Evolutionary conservation across 805 yeast species (phyloP).

Genomic region (Candida bentonensis): DNA sequence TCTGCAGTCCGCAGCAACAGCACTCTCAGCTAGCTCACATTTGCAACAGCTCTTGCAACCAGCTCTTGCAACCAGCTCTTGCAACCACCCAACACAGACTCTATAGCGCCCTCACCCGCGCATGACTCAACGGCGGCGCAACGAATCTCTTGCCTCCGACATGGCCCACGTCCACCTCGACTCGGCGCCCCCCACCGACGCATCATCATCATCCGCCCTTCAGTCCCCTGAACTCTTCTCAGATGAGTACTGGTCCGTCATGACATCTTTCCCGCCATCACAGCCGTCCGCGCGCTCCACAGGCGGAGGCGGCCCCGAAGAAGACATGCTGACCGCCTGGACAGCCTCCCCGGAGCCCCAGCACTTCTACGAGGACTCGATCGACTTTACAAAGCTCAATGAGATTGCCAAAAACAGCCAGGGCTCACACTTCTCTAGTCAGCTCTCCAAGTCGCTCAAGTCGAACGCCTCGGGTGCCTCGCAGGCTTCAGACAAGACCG

Average conservation of each 20-base stretch:
- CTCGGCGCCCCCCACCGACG: neutral
- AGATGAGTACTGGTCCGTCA: neutral
- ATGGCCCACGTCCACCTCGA: neutral
- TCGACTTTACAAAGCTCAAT: neutral
- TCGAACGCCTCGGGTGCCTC: neutral
- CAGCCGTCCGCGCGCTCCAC: no score
- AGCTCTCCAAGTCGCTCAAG: neutral
- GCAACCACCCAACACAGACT: neutral
- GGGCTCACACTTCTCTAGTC: neutral
- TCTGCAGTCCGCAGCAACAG: no score
- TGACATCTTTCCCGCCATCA: neutral
- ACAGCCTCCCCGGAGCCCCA: neutral
- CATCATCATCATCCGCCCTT: no score
- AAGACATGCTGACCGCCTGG: neutral
- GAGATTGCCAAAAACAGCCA: neutral
- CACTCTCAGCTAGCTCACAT: no score
- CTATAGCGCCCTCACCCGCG: neutral
- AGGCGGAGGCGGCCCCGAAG: neutral
- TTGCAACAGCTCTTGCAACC: no score
- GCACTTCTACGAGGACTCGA: conserved; percentile 1
- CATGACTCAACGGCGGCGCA: neutral
- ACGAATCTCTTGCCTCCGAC: neutral
- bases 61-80: neutral
- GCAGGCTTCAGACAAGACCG: neutral
- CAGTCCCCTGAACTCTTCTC: neutral